Conservation (phyloP, 495 filamentous ascomycete genomes). For the Aspergillus bertholletiae region DNA sequence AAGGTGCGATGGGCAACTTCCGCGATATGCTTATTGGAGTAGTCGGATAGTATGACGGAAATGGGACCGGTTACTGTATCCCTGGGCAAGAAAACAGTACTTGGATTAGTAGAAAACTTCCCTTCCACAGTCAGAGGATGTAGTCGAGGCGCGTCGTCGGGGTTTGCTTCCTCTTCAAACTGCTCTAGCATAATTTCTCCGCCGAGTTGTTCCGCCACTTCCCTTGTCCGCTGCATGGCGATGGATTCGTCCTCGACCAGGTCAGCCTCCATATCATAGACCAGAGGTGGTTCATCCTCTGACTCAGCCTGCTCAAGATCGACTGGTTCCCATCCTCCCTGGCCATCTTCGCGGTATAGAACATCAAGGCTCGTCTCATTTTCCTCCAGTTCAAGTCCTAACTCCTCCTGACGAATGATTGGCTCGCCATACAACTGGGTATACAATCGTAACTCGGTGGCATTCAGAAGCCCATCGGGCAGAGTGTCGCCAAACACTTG, state of each 20-base stretch:
- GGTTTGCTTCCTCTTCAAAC: slow-evolving; percentile 48
- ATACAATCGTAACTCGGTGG: slow-evolving; percentile 71
- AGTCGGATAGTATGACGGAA: slow-evolving; percentile 57
- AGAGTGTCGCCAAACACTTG: slow-evolving; percentile 74
- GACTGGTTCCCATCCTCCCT: slow-evolving; percentile 61
- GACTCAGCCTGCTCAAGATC: slow-evolving; percentile 35
- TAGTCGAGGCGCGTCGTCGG: slow-evolving; percentile 36
- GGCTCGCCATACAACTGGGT: slow-evolving; percentile 73
- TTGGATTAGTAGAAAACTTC: slow-evolving; percentile 62
- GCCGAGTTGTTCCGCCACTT: slow-evolving; percentile 44
- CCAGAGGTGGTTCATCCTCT: slow-evolving; percentile 28
- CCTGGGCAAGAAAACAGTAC: slow-evolving; percentile 67
- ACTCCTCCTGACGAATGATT: slow-evolving; percentile 46
- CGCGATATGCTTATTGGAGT: slow-evolving; percentile 67
- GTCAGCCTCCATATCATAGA: slow-evolving; percentile 39
- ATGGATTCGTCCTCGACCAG: slow-evolving; percentile 26
- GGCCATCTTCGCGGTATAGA: slow-evolving; percentile 53
- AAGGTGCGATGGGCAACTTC: slow-evolving; percentile 66
- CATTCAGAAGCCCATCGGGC: slow-evolving; percentile 67
- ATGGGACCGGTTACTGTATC: slow-evolving; percentile 64
- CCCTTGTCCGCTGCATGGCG: slow-evolving; percentile 37
- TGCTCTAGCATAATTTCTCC: slow-evolving; percentile 46
- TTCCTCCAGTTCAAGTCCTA: slow-evolving; percentile 29
- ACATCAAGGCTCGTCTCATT: slow-evolving; percentile 34
- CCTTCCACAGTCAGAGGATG: slow-evolving; percentile 67